phyloP scores from a whole-genome alignment of 306 rosid genomes.

The Cicer bijugum region DNA sequence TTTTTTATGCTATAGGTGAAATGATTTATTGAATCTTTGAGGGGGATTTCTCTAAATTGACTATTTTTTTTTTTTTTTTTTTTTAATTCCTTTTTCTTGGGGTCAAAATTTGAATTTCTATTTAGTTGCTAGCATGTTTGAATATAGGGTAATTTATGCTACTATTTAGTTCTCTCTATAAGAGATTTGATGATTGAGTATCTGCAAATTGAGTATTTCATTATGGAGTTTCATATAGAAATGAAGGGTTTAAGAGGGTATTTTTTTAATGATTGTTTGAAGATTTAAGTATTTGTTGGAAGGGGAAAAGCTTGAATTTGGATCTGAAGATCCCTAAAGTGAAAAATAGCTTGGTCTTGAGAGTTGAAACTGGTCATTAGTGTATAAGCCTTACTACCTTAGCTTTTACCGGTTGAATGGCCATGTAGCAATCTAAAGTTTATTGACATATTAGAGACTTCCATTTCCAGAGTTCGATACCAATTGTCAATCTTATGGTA shows the following conservation, averaged over 20 bases:
- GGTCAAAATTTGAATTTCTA: constrained; percentile 41
- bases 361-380: constrained; percentile 27
- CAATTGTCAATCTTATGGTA: background rate
- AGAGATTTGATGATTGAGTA: constrained; percentile 35
- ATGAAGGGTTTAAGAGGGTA: constrained; percentile 29
- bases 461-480: constrained; percentile 33
- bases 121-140: constrained; percentile 22
- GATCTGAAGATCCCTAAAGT: constrained; percentile 36
- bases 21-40: constrained; percentile 27
- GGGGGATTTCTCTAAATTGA: constrained; percentile 25
- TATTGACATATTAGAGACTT: constrained; percentile 28
- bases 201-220: constrained; percentile 27
- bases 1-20: background rate
- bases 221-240: constrained; percentile 34
- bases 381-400: background rate
- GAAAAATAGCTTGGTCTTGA: constrained; percentile 35
- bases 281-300: constrained; percentile 24
- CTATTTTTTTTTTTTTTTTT: background rate
- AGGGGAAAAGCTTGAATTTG: constrained; percentile 29
- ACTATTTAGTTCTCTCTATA: constrained; percentile 5
- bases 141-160: constrained; percentile 31
- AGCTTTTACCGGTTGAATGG: constrained; percentile 23
- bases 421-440: constrained; percentile 6
- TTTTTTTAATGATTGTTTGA: background rate
- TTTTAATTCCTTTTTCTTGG: background rate